phyloP scores from a whole-genome alignment of 2,329 filamentous ascomycete genomes.

The Fusarium kyushuense region DNA sequence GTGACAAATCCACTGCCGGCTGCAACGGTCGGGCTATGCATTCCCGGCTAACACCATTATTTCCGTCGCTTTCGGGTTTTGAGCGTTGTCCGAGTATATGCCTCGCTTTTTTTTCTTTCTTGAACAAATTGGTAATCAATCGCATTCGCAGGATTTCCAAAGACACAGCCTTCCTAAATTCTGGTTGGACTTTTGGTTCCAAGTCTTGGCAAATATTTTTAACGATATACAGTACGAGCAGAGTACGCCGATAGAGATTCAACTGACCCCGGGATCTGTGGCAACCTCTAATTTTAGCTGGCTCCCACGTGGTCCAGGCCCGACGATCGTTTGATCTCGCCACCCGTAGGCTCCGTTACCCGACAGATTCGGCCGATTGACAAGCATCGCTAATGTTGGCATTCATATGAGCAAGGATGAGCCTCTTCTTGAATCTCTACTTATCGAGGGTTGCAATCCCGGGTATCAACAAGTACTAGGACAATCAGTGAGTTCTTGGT shows the following conservation, averaged over 20 bases:
- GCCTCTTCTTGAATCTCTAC: too few relatives aligned
- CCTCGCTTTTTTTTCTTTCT: background rate
- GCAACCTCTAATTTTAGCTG: slow-evolving; percentile 38
- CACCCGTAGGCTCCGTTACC: slow-evolving; percentile 35
- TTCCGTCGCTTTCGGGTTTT: slow-evolving; percentile 19
- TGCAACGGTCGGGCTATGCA: slow-evolving; percentile 1
- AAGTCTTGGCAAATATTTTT: background rate
- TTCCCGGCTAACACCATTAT: slow-evolving; percentile 7
- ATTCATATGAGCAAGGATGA: background rate
- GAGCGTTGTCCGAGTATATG: background rate
- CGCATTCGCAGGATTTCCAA: background rate
- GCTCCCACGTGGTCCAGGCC: slow-evolving; percentile 39
- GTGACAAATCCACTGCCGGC: slow-evolving; percentile 18
- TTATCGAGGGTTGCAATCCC: background rate
- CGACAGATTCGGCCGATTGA: slow-evolving; percentile 36
- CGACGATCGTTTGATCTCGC: slow-evolving; percentile 35
- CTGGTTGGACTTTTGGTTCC: too few relatives aligned
- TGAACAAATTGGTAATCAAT: slow-evolving; percentile 9
- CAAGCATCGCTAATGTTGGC: background rate
- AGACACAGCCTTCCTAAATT: background rate
- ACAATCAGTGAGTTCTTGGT: background rate
- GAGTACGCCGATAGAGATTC: background rate
- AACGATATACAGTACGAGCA: background rate
- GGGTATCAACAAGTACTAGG: background rate
- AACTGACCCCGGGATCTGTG: slow-evolving; percentile 14